phyloP scores from a whole-genome alignment of 148 eudicot species.

The Polygonum maritimum region DNA sequence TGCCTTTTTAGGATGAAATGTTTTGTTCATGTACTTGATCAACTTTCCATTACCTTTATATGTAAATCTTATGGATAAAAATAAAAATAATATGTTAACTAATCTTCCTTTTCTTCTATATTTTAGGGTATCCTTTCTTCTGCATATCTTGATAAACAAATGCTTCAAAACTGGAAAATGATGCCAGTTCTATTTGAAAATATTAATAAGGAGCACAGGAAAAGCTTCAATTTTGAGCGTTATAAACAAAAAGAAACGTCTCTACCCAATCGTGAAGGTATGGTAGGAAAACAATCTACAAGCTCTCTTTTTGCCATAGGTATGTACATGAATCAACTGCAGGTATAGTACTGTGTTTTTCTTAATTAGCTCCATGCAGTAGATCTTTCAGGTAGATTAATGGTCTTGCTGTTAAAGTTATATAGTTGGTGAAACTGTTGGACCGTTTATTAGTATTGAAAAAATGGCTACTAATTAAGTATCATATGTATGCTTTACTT shows the following conservation, averaged over 20 bases:
- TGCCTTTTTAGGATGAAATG: neutral
- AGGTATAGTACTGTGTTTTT: neutral
- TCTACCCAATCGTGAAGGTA: constrained; percentile 20
- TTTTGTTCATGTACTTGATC: neutral
- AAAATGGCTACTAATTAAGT: neutral
- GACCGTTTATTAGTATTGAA: neutral
- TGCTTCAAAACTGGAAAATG: constrained; percentile 73
- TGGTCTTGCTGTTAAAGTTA: neutral
- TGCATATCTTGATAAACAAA: constrained; percentile 51
- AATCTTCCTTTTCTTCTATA: constrained; percentile 10
- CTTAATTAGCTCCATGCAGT: neutral
- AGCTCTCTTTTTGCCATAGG: neutral
- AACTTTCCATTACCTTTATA: neutral
- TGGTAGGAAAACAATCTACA: constrained; percentile 14
- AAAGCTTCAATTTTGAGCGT: constrained; percentile 23
- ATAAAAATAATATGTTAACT: neutral
- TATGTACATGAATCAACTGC: neutral
- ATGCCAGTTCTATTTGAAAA: constrained; percentile 44
- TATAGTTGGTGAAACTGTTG: neutral
- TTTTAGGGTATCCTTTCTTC: constrained; percentile 75
- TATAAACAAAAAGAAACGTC: neutral
- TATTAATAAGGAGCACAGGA: constrained; percentile 30
- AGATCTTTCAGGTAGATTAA: neutral
- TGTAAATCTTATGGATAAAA: neutral
- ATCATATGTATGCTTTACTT: neutral